These are phyloP conservation scores for Lachancea nothofagi DNA, from an alignment of 805 yeast species.

Conservation along the genomic window DNA sequence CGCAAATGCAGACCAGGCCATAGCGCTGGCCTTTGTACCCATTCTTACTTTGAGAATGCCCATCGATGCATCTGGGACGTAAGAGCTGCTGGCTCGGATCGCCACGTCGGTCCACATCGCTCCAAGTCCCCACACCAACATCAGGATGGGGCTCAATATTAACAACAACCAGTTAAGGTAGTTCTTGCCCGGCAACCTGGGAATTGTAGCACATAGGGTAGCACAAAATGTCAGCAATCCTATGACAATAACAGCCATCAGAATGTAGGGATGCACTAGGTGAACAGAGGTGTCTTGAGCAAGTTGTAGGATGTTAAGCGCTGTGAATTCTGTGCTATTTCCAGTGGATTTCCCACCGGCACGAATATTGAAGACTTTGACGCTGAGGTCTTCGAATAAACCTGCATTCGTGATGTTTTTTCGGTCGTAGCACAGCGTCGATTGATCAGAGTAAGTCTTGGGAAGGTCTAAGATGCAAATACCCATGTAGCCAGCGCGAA, in stretches of 20 bases:
- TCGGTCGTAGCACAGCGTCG: constrained; percentile 26
- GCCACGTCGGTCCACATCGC: constrained; percentile 62
- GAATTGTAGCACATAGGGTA: constrained; percentile 41
- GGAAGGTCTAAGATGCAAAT: constrained; percentile 44
- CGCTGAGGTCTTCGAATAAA: constrained; percentile 25
- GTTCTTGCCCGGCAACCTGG: constrained; percentile 42
- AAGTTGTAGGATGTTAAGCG: constrained; percentile 43
- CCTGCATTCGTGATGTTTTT: constrained; percentile 20
- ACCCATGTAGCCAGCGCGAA: constrained; percentile 52
- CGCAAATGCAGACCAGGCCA: constrained; percentile 58
- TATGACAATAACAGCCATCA: constrained; percentile 45
- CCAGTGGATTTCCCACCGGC: no score
- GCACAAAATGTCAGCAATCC: constrained; percentile 38
- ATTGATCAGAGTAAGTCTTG: constrained; percentile 11
- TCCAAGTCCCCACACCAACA: constrained; percentile 58
- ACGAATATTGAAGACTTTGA: constrained; percentile 22
- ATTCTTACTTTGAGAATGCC: constrained; percentile 38
- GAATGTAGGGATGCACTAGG: constrained; percentile 49
- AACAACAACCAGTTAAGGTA: constrained; percentile 27
- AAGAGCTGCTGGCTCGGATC: constrained; percentile 37
- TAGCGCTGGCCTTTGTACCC: constrained; percentile 50
- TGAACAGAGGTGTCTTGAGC: constrained; percentile 41
- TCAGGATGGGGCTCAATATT: constrained; percentile 33
- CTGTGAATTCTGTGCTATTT: constrained; percentile 19
- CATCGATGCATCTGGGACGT: constrained; percentile 49